A percentile compares a stretch with the other conserved stretches of the same genome.
Evolutionary conservation across 257 asterid species (phyloP).

Genomic region (Haberlea rhodopensis): DNA sequence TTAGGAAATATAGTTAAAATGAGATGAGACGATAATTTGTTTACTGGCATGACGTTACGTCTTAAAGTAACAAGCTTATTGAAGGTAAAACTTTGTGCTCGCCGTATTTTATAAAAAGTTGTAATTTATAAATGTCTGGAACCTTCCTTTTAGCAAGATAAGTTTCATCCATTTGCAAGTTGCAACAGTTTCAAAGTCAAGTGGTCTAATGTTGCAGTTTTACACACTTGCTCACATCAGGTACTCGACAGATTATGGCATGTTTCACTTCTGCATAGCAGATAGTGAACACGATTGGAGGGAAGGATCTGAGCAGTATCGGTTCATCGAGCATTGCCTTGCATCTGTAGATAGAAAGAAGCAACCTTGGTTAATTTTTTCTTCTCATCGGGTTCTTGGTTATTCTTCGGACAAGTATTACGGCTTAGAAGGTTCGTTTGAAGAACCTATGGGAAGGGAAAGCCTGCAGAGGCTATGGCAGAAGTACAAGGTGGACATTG

Average conservation of each 20-base stretch:
- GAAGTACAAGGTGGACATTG: conserved; percentile 61
- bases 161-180: neutral
- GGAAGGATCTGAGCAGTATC: conserved; percentile 57
- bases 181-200: neutral
- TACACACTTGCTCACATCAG: conserved; percentile 28
- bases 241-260: conserved; percentile 71
- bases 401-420: conserved; percentile 51
- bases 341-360: conserved; percentile 50
- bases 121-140: neutral
- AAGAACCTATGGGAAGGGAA: conserved; percentile 66
- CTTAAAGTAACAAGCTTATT: neutral
- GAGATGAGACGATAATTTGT: neutral
- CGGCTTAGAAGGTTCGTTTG: conserved; percentile 52
- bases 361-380: conserved; percentile 58
- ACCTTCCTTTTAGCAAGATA: neutral
- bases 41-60: neutral
- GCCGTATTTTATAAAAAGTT: neutral
- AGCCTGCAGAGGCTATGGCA: conserved; percentile 65
- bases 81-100: neutral
- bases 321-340: conserved; percentile 47
- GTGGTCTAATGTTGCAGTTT: neutral
- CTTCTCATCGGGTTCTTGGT: conserved; percentile 55
- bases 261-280: conserved; percentile 69
- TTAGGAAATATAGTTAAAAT: no score
- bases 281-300: conserved; percentile 63